These are phyloP conservation scores for Daldinia sp. DNA, from an alignment of 2,329 filamentous ascomycete genomes.

Conservation along the genomic window DNA sequence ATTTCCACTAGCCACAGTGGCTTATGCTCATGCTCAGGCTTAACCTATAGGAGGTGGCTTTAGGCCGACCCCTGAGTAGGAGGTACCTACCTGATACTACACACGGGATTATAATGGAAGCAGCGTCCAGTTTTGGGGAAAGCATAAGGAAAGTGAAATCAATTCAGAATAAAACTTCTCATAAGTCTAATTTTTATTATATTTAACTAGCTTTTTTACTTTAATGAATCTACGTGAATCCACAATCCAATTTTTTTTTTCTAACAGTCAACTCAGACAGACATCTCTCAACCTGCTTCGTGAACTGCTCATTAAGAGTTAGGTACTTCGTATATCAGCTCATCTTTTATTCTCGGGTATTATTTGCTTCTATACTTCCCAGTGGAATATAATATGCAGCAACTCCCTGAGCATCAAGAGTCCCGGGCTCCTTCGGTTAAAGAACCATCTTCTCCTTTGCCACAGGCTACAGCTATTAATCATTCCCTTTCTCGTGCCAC, in stretches of 20 bases:
- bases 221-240: background rate
- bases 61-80: background rate
- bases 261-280: background rate
- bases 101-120: background rate
- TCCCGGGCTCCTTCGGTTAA: constrained; percentile 35
- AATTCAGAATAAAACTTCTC: background rate
- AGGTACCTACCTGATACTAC: no score
- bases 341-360: background rate
- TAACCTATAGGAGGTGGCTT: background rate
- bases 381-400: background rate
- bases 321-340: background rate
- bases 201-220: no score
- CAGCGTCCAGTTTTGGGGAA: background rate
- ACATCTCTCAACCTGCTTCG: background rate
- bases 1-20: background rate
- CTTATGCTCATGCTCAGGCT: background rate
- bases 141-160: background rate
- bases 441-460: constrained; percentile 17
- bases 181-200: background rate
- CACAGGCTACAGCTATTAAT: constrained; percentile 10
- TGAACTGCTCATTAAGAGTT: background rate
- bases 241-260: background rate
- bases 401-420: background rate
- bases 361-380: background rate
- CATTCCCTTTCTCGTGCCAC: constrained; percentile 29